Conservation (phyloP, 495 filamentous ascomycete species). For the Talaromyces stipitatus region DNA sequence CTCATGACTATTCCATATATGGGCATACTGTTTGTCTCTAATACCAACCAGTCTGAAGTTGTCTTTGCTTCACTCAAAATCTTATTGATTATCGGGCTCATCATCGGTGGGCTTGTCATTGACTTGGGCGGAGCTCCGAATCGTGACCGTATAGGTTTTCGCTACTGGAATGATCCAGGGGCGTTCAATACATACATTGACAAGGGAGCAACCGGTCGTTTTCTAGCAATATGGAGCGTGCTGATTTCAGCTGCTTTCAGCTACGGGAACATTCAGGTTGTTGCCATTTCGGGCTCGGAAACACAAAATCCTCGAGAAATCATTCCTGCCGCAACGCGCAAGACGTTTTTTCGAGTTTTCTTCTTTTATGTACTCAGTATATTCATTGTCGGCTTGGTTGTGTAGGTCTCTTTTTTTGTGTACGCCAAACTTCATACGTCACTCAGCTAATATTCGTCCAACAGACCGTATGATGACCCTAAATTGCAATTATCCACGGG, state of each 20-base stretch:
- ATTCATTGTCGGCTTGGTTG: conserved; percentile 43
- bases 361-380: conserved; percentile 67
- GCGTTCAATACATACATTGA: conserved; percentile 47
- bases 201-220: conserved; percentile 24
- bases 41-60: conserved; percentile 44
- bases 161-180: conserved; percentile 64
- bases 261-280: conserved; percentile 54
- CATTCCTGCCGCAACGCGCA: conserved; percentile 68
- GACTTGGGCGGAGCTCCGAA: conserved; percentile 57
- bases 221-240: conserved; percentile 32
- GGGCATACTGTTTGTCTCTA: not conserved
- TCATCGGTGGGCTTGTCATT: conserved; percentile 59
- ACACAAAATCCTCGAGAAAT: conserved; percentile 68
- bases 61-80: conserved; percentile 70
- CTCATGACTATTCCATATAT: not conserved
- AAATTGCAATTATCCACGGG: conserved; percentile 13
- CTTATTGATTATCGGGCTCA: conserved; percentile 61
- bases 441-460: not conserved
- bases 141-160: conserved; percentile 59
- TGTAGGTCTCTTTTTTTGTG: conserved; percentile 10
- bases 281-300: conserved; percentile 73
- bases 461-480: not conserved
- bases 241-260: conserved; percentile 35
- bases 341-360: conserved; percentile 79
- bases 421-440: not conserved